Evolutionary conservation across 2,329 filamentous ascomycete genomes (phyloP), one percentile per base, ranked within the genome.

Genomic region (Lojkania enalia): DNA sequence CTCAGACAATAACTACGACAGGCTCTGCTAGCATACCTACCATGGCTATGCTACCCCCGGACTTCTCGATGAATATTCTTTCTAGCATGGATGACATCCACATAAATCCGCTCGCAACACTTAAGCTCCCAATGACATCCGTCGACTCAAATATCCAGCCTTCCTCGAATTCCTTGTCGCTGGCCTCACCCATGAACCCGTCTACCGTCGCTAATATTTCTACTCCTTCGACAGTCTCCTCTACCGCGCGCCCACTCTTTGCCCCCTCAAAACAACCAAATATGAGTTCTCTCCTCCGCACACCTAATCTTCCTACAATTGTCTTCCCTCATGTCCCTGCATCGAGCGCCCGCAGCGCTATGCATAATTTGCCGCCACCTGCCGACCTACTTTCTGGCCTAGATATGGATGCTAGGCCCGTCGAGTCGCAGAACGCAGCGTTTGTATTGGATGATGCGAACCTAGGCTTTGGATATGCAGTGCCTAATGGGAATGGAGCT

Each of bases 341-440:
- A 3, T 49, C 59, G 4, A 61, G 60, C 35, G 60, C 63, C 1
- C 46, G 60, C 21, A 55, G 42, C 12, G 52, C 59, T 3, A 49
- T 60, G 40, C 60, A 63, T 36, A 67, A 65, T 40, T 44, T 69
- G 2, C 64, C 66, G 2, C 55, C 57, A n/a, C 64, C 66, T 2
- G 57, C 66, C 2, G 60, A 69, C 36, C 49, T 69, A 3, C 46
- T 69, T 3, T 62, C 60, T 18, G 61, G 59, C 9, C 42, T 63
- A 11, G 55, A 58, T 15, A 1, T 52, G 20, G 62, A 63, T 33
- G 32, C 35, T 1, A 35, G 46, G 32, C 4, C 25, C 15, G 27
- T 11, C 21, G 30, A 41, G 5, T 32, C 2, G 35, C 46, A 42
- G 11, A 44, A 45, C 15, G 11, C 39, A 12, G 20, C 29, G 5